Evolutionary conservation across 345 rosid genomes (phyloP).

Genomic region (Nephelium lappaceum): DNA sequence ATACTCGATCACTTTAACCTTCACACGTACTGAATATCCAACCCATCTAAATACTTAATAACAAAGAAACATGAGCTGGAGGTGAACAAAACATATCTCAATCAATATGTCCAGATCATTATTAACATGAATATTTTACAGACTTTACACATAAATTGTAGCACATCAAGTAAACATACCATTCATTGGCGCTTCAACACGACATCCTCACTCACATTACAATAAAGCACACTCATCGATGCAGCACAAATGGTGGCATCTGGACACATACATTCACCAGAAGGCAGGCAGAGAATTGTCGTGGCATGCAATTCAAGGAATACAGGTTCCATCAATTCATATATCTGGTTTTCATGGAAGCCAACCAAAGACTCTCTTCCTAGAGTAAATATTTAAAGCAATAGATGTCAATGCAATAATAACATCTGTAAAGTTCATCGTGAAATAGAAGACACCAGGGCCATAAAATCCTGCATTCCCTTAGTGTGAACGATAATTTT

Average conservation of each 20-base stretch:
- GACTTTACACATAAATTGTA: too few relatives aligned
- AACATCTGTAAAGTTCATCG: not conserved
- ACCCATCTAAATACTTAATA: not conserved
- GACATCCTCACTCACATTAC: conserved; percentile 75
- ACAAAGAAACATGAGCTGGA: not conserved
- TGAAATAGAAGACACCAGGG: not conserved
- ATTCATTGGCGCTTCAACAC: conserved; percentile 74
- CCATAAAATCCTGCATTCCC: not conserved
- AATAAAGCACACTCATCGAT: conserved; percentile 88
- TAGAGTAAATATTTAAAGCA: conserved; percentile 33
- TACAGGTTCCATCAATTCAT: conserved; percentile 51
- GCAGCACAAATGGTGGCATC: conserved; percentile 85
- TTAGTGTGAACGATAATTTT: not conserved
- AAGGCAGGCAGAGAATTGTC: conserved; percentile 88
- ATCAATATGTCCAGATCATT: not conserved
- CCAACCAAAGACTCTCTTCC: conserved; percentile 82
- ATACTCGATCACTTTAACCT: not conserved
- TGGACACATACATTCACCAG: conserved; percentile 90
- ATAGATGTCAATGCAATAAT: conserved; percentile 23
- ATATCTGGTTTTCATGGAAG: conserved; percentile 56
- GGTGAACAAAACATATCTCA: not conserved
- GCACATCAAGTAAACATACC: too few relatives aligned
- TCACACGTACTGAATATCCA: not conserved
- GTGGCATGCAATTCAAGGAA: conserved; percentile 88
- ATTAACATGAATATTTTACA: not conserved